Evolutionary conservation across 2,329 filamentous ascomycete species (phyloP), one percentile per base, ranked within the genome.

Genomic region (Rhinocladiella mackenziei): DNA sequence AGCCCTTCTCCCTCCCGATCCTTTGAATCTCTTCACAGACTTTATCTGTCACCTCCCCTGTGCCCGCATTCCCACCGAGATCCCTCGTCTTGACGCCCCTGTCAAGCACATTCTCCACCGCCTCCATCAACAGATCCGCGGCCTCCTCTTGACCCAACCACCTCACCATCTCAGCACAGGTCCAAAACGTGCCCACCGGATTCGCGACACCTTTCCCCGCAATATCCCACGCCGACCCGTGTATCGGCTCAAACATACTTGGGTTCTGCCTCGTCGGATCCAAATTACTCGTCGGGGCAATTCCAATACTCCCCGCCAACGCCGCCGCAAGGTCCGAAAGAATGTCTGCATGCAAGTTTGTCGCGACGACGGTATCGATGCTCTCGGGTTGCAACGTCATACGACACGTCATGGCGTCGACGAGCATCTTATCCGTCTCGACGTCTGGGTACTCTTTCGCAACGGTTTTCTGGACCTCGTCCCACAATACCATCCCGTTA

Each of bases 161-260:
- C 29, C 72, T 65, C 9, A 83, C 69, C 76, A 86, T 79, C 68
- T 84, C 82, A 4, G 80, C 78, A 0, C 77, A 80, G 1, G 80
- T 81, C 82, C 81, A 85, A 60, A 84, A 82, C 5, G 80, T 81
- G 5, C 75, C 80, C 0, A 84, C 71, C 54, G 92, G 92, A 80
- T 98, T 98, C 64, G 92, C 92, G 58, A 97, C 83, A 57, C 80
- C 85, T 81, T 96, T 88, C 69, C 91, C 91, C 56, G 89, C 89
- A 67, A 97, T 97, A 70, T 97, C 91, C 52, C 91, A 91, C 48
- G 91, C 91, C 55, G 89, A 95, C 61, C 91, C 80, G 50, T 83
- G 79, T 25, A 81, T 76, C 9, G 79, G 77, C 63, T 81, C 78
- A 48, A 81, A 82, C 66, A 82, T 75, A 45, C 73, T 78, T 0